Evolutionary conservation across 2,329 filamentous ascomycete genomes (phyloP).

Genomic region (Trichophyton schoenleinii): DNA sequence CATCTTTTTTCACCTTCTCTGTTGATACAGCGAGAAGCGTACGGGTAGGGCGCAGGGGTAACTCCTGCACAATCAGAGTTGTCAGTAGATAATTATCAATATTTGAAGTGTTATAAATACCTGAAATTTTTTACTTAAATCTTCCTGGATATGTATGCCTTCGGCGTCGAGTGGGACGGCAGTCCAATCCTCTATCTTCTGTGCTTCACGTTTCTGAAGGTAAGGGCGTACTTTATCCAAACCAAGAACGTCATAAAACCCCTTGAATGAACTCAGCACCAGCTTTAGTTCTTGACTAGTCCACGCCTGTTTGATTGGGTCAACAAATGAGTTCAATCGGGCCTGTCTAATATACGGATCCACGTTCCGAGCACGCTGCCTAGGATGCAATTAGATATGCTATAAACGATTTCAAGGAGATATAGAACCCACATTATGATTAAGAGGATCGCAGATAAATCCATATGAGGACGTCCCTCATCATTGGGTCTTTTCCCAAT

Average conservation of each 20-base stretch:
- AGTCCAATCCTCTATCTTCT: slow-evolving; percentile 73
- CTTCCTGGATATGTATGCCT: slow-evolving; percentile 63
- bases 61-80: slow-evolving; percentile 31
- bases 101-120: slow-evolving; percentile 27
- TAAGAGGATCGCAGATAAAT: slow-evolving; percentile 81
- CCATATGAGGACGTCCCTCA: slow-evolving; percentile 73
- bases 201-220: slow-evolving; percentile 57
- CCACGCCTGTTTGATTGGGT: slow-evolving; percentile 75
- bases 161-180: slow-evolving; percentile 62
- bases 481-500: slow-evolving; percentile 55
- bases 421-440: slow-evolving; percentile 59
- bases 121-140: slow-evolving; percentile 64
- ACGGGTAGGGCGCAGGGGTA: slow-evolving; percentile 79
- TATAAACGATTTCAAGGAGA: neutral
- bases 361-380: slow-evolving; percentile 68
- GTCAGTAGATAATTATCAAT: slow-evolving; percentile 4
- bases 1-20: slow-evolving; percentile 67
- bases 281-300: slow-evolving; percentile 54
- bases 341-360: slow-evolving; percentile 57
- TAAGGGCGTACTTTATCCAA: slow-evolving; percentile 73
- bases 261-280: slow-evolving; percentile 59
- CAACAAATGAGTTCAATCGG: slow-evolving; percentile 63
- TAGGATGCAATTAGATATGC: slow-evolving; percentile 20
- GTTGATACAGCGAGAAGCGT: slow-evolving; percentile 86
- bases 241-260: slow-evolving; percentile 68